Evolutionary conservation across 306 rosid genomes (phyloP).

Genomic region (Inga oerstediana): DNA sequence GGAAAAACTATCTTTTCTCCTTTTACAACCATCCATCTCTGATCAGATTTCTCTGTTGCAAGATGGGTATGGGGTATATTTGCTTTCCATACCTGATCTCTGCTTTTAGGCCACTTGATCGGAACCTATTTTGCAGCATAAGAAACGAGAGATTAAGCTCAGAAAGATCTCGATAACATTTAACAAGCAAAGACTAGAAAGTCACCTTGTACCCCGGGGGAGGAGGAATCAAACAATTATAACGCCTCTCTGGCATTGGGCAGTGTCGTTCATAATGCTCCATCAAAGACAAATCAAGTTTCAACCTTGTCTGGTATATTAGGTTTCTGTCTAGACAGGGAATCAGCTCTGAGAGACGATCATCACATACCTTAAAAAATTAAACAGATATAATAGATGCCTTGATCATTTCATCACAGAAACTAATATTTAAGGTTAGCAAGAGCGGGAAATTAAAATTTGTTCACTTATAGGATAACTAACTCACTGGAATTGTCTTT

Average conservation of each 20-base stretch:
- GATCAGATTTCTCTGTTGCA: conserved; percentile 93
- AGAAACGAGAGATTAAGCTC: conserved; percentile 33
- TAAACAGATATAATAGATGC: conserved; percentile 25
- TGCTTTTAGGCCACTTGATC: conserved; percentile 94
- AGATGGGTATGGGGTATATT: conserved; percentile 97
- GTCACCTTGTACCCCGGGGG: conserved; percentile 88
- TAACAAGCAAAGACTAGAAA: conserved; percentile 15
- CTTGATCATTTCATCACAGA: conserved; percentile 16
- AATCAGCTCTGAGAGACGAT: conserved; percentile 80
- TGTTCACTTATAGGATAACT: conserved; percentile 43
- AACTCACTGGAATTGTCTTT: conserved; percentile 85
- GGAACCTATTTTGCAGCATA: conserved; percentile 62
- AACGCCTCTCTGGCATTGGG: conserved; percentile 81
- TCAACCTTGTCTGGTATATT: conserved; percentile 85
- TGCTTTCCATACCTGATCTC: conserved; percentile 96
- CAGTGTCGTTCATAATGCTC: conserved; percentile 97
- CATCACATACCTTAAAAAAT: conserved; percentile 82
- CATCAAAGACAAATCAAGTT: conserved; percentile 82
- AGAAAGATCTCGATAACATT: conserved; percentile 25
- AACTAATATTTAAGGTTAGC: conserved; percentile 23
- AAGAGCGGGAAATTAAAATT: conserved; percentile 7
- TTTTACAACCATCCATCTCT: conserved; percentile 87
- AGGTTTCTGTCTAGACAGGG: conserved; percentile 94
- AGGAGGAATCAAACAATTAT: conserved; percentile 94
- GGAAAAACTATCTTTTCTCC: conserved; percentile 88